These are phyloP conservation scores for Niebla homalea DNA, from an alignment of 495 filamentous ascomycete species.

Conservation along the genomic window DNA sequence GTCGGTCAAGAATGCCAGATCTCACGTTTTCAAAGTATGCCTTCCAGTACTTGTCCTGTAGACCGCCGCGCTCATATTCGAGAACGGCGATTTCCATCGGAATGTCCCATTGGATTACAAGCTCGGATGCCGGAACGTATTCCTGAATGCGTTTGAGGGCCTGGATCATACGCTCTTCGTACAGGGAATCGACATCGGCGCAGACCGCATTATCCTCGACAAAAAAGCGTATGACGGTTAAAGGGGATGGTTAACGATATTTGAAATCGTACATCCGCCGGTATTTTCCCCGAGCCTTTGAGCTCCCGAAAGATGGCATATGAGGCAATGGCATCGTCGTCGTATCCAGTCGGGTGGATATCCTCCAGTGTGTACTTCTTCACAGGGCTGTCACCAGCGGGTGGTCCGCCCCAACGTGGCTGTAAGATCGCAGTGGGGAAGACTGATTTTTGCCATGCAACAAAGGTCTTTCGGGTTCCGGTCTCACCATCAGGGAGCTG, in stretches of 20 bases:
- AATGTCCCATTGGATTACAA: slow-evolving; percentile 33
- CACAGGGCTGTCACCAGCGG: not conserved
- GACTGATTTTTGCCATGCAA: slow-evolving; percentile 20
- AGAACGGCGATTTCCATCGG: slow-evolving; percentile 24
- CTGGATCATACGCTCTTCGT: slow-evolving; percentile 24
- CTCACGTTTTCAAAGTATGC: slow-evolving; percentile 24
- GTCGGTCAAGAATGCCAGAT: slow-evolving; percentile 24
- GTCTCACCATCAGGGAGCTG: slow-evolving; percentile 30
- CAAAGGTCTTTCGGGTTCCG: slow-evolving; percentile 23
- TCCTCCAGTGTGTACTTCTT: slow-evolving; percentile 15
- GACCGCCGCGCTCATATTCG: slow-evolving; percentile 15
- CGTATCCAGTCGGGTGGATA: slow-evolving; percentile 22
- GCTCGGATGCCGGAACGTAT: slow-evolving; percentile 26
- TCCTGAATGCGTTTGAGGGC: slow-evolving; percentile 23
- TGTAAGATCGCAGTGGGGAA: slow-evolving; percentile 13
- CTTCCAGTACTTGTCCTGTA: slow-evolving; percentile 17
- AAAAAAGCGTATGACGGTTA: slow-evolving; percentile 7
- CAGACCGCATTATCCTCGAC: slow-evolving; percentile 6
- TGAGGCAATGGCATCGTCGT: slow-evolving; percentile 24
- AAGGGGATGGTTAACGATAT: slow-evolving; percentile 24
- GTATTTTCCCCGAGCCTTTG: slow-evolving; percentile 17
- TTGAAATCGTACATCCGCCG: slow-evolving; percentile 23
- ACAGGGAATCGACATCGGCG: slow-evolving; percentile 24
- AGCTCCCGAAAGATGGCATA: slow-evolving; percentile 24
- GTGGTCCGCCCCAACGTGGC: not conserved